Conservation (phyloP, 345 rosid species). For the Rhodamnia argentea region DNA sequence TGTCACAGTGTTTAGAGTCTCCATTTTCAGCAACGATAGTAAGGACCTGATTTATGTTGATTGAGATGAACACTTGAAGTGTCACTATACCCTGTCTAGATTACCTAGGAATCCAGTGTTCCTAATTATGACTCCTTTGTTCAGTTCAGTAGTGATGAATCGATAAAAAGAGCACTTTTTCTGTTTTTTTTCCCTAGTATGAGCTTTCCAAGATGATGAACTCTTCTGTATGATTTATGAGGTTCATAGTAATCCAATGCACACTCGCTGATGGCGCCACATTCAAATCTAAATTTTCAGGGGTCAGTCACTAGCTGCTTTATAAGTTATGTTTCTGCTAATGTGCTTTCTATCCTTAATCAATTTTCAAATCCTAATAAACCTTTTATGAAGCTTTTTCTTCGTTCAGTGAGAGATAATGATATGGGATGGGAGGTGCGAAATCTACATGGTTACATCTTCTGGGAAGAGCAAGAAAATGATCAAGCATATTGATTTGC, state of each 20-base stretch:
- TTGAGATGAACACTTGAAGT: too few species aligned
- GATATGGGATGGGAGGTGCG: not conserved
- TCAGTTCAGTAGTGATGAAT: not conserved
- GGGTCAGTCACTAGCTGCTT: not conserved
- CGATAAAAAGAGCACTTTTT: not conserved
- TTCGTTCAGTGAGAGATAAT: not conserved
- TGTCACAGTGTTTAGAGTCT: too few species aligned
- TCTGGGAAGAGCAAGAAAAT: not conserved
- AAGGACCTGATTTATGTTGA: too few species aligned
- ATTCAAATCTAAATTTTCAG: not conserved
- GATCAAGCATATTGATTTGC: not conserved
- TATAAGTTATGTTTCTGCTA: not conserved
- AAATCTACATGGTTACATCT: not conserved
- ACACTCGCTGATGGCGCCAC: not conserved
- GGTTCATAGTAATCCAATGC: not conserved
- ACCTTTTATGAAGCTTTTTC: not conserved
- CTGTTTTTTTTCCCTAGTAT: not conserved
- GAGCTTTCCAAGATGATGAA: not conserved
- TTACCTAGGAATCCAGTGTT: not conserved
- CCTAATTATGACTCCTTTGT: not conserved
- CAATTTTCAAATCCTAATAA: not conserved
- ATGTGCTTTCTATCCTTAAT: not conserved
- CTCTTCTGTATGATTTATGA: not conserved
- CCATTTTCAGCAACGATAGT: too few species aligned
- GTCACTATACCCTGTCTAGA: not conserved